Evolutionary conservation across 2,329 filamentous ascomycete genomes (phyloP).

Genomic region (Tetracladium maxilliforme): DNA sequence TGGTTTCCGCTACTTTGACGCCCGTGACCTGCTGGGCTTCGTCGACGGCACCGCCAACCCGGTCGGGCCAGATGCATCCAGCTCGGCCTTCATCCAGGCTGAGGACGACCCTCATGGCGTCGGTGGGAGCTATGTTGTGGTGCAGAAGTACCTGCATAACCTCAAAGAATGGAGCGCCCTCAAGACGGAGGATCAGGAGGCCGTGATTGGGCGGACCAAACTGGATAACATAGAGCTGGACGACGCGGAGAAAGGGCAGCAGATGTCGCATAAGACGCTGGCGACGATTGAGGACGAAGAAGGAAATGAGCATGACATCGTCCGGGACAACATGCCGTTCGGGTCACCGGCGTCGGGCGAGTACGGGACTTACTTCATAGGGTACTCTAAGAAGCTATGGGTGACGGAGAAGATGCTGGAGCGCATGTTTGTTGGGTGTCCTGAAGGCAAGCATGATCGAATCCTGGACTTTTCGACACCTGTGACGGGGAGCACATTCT

Average conservation of each 20-base stretch:
- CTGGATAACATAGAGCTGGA: slow-evolving; percentile 40
- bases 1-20: slow-evolving; percentile 45
- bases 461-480: slow-evolving; percentile 38
- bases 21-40: slow-evolving; percentile 41
- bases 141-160: slow-evolving; percentile 43
- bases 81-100: slow-evolving; percentile 25
- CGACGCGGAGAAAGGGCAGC: slow-evolving; percentile 26
- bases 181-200: slow-evolving; percentile 34
- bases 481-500: slow-evolving; percentile 36
- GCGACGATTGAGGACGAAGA: slow-evolving; percentile 34
- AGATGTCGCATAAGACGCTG: slow-evolving; percentile 38
- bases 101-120: slow-evolving; percentile 19
- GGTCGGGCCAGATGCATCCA: slow-evolving; percentile 24
- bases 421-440: slow-evolving; percentile 39
- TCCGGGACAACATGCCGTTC: slow-evolving; percentile 47
- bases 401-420: slow-evolving; percentile 42
- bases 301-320: slow-evolving; percentile 34
- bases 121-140: slow-evolving; percentile 41
- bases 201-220: slow-evolving; percentile 41
- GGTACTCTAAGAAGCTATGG: slow-evolving; percentile 35
- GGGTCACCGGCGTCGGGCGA: slow-evolving; percentile 32
- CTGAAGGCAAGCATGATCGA: slow-evolving; percentile 36
- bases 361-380: slow-evolving; percentile 44
- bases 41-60: slow-evolving; percentile 47
- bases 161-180: slow-evolving; percentile 29